Evolutionary conservation across 2,329 filamentous ascomycete species (phyloP).

Genomic region (Fusarium xylarioides): DNA sequence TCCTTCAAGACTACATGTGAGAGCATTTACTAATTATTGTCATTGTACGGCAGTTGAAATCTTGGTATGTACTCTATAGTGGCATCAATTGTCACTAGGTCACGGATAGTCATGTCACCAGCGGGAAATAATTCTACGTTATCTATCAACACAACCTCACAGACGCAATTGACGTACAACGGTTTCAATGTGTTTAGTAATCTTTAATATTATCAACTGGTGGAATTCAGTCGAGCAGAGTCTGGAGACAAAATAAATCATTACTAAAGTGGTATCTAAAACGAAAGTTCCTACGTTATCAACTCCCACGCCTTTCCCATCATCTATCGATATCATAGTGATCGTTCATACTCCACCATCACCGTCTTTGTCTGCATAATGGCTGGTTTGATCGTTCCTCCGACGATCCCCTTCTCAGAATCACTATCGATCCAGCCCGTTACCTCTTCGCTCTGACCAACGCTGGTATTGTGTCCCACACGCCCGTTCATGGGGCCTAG

Average conservation of each 20-base stretch:
- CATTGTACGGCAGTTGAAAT: not conserved
- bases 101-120: not conserved
- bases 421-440: conserved; percentile 33
- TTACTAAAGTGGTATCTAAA: conserved; percentile 13
- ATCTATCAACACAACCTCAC: not conserved
- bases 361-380: conserved; percentile 40
- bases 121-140: not conserved
- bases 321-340: not conserved
- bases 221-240: not conserved
- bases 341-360: conserved; percentile 32
- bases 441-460: conserved; percentile 26
- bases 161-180: not conserved
- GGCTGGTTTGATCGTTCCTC: conserved; percentile 9
- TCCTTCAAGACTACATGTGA: not conserved
- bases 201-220: not conserved
- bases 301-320: not conserved
- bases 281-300: not conserved
- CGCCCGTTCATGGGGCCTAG: conserved; percentile 18
- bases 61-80: not conserved
- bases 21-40: not conserved
- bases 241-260: not conserved
- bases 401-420: conserved; percentile 34
- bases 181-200: not conserved
- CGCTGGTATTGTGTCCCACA: conserved; percentile 22
- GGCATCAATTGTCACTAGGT: not conserved